phyloP scores from a whole-genome alignment of 345 rosid species.

The Salix brachista region DNA sequence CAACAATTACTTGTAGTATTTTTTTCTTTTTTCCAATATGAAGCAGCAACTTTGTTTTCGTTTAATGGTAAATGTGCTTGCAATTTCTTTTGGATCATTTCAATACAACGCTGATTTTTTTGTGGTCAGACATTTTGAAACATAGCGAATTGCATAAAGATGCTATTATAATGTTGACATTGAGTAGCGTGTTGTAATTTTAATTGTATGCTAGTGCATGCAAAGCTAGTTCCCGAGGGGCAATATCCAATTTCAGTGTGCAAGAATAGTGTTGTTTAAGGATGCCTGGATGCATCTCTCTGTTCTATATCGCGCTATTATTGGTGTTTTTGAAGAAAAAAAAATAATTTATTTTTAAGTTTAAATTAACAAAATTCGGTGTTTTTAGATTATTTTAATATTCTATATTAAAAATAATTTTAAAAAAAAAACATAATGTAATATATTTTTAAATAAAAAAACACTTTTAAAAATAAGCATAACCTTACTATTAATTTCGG shows the following conservation, averaged over 20 bases:
- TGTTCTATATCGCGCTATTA: background rate
- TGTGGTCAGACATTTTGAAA: background rate
- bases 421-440: too few relatives aligned
- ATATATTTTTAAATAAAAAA: too few relatives aligned
- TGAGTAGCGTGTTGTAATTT: background rate
- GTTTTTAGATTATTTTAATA: too few relatives aligned
- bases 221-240: background rate
- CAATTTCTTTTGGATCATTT: background rate
- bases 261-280: too few relatives aligned
- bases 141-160: background rate
- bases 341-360: too few relatives aligned
- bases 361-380: too few relatives aligned
- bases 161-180: background rate
- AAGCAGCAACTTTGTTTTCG: background rate
- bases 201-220: background rate
- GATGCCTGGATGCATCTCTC: background rate
- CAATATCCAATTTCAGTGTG: background rate
- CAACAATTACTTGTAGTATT: background rate
- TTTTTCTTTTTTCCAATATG: background rate
- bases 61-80: background rate
- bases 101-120: background rate
- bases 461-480: too few relatives aligned
- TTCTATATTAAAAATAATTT: too few relatives aligned
- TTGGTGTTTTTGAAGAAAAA: too few relatives aligned
- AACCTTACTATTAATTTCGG: background rate